Evolutionary conservation across 1,284 basidiomycete genomes (phyloP), one percentile per base, ranked within the genome.

Genomic region (Moesziomyces aphidis): DNA sequence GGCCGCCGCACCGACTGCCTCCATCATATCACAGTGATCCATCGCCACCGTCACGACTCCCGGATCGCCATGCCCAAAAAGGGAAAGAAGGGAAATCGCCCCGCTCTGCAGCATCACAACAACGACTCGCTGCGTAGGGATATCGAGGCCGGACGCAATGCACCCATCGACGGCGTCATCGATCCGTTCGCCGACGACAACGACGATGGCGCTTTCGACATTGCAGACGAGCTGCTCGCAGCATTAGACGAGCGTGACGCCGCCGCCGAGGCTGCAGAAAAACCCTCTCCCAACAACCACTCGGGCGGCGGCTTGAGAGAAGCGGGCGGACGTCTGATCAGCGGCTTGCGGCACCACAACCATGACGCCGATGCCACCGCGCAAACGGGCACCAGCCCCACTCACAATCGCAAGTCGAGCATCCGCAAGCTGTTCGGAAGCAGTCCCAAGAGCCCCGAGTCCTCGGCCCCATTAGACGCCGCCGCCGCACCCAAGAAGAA

Each of bases 221-320:
- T 81, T 22, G 80, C 79, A 10, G 78, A 78, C 22, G 68, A 79
- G 34, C 53, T 81, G 23, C 64, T 81, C 19, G 78, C 79, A 26
- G 70, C 76, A 1, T 57, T 82, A 9, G 77, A 81, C 34, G 77
- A 61, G 21, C 46, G 78, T 28, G 77, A 78, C 46, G 71, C 71
- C 5, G 71, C 71, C 4, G 68, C 73, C 22, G 67, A 65, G 17
- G 61, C 48, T 3, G 53, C 43, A 13, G 46, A 50, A 1, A 34
- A 52, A 15, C 19, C 24, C 0, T 48, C 21, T 21, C 23, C 24
- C 31, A 50, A 28, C 19, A 31, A 55, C 15, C 60, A 61, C 44
- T 39, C 44, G 4, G 61, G 61, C 22, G 31, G 31, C 31, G 31
- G 31, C 31, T 28, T 78, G 11, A 55, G 65, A 48, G 70, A 64